Percentiles rank a stretch among this genome's conserved stretches.
phyloP scores from a whole-genome alignment of 1,284 basidiomycete species.

The Puccinia coronata region DNA sequence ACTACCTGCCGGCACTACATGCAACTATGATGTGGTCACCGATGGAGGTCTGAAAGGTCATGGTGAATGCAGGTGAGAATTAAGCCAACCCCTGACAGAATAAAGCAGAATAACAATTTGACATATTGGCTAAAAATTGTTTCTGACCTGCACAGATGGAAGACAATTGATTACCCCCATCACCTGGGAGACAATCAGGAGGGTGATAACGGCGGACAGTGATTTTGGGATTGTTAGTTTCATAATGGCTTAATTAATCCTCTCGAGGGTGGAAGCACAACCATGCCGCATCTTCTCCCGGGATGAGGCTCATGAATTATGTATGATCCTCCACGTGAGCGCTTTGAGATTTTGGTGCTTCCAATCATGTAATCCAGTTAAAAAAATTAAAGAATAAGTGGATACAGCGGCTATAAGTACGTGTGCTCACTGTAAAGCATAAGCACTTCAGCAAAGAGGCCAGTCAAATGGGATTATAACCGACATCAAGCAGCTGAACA shows the following conservation, averaged over 20 bases:
- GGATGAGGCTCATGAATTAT: no score
- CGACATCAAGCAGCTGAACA: no score
- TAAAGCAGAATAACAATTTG: no score
- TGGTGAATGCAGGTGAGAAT: constrained; percentile 29
- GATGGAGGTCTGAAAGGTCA: constrained; percentile 37
- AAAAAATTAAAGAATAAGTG: no score
- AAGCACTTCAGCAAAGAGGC: no score
- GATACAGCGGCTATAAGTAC: no score
- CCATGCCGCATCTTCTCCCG: no score
- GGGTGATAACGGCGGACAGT: neutral
- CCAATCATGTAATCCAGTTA: no score
- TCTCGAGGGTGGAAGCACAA: neutral
- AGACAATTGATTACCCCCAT: constrained; percentile 5
- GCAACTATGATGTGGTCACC: constrained; percentile 7
- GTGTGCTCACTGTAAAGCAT: no score
- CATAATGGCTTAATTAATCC: neutral
- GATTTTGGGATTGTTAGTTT: neutral
- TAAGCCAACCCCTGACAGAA: neutral
- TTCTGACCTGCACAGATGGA: neutral
- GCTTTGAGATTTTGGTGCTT: no score
- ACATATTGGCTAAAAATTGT: neutral
- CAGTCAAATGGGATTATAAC: no score
- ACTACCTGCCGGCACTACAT: constrained; percentile 3
- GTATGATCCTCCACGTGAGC: no score
- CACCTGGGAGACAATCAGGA: constrained; percentile 8